phyloP scores from a whole-genome alignment of 2,329 filamentous ascomycete species.

The Stemphylium lycopersici region DNA sequence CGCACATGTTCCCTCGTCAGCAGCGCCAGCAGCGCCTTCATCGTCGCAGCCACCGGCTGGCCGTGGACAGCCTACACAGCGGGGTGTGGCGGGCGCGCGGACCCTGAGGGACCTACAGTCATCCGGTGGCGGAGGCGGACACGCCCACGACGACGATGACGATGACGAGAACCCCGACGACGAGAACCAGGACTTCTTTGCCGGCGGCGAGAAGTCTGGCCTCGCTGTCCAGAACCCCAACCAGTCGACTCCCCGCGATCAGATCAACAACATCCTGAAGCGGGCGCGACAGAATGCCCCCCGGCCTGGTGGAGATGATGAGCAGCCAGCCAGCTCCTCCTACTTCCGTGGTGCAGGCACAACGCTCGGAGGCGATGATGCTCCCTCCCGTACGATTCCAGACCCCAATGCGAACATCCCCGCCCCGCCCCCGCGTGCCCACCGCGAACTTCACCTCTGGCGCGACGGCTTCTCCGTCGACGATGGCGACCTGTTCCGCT shows the following conservation, averaged over 20 bases:
- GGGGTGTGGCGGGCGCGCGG: conserved; percentile 41
- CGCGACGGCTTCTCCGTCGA: conserved; percentile 84
- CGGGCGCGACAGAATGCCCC: conserved; percentile 62
- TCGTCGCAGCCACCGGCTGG: conserved; percentile 23
- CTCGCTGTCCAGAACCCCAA: conserved; percentile 70
- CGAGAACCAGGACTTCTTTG: conserved; percentile 72
- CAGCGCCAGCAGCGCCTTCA: conserved; percentile 19
- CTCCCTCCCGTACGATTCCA: conserved; percentile 70
- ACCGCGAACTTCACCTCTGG: conserved; percentile 79
- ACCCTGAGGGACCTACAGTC: conserved; percentile 56
- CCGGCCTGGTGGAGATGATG: conserved; percentile 59
- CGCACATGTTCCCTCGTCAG: conserved; percentile 40
- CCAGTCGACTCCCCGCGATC: conserved; percentile 56
- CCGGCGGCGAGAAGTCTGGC: conserved; percentile 85
- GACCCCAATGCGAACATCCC: conserved; percentile 58
- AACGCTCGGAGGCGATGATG: conserved; percentile 79
- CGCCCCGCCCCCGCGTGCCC: conserved; percentile 59
- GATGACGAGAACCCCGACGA: conserved; percentile 67
- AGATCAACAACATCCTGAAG: conserved; percentile 58
- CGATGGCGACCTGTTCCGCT: conserved; percentile 77
- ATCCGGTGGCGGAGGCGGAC: conserved; percentile 49
- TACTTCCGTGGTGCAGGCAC: conserved; percentile 74
- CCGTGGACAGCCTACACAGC: conserved; percentile 37
- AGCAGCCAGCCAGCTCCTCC: conserved; percentile 55
- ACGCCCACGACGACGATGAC: conserved; percentile 56